Percentiles rank a stretch among this genome's conserved stretches.
These are phyloP conservation scores for Suillus cothurnatus DNA, from an alignment of 768 basidiomycete genomes.

Conservation along the genomic window DNA sequence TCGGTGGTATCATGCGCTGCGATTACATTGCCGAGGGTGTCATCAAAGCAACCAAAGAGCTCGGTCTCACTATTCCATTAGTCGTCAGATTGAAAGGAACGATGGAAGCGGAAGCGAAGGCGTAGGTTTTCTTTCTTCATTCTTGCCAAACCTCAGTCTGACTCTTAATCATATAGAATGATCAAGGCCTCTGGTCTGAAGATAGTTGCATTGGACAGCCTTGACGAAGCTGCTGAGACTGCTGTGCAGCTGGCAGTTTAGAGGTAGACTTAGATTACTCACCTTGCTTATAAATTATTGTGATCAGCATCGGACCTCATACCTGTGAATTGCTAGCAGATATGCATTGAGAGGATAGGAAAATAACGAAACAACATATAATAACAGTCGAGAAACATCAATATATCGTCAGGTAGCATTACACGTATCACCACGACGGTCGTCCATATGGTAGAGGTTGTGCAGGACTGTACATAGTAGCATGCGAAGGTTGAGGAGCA, in stretches of 20 bases:
- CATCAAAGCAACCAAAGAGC: conserved; percentile 95
- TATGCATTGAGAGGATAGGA: conserved; percentile 7
- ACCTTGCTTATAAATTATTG: conserved; percentile 7
- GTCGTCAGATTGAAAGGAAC: conserved; percentile 97
- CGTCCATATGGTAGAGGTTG: conserved; percentile 24
- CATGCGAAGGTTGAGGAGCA: conserved; percentile 27
- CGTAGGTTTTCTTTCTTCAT: conserved; percentile 52
- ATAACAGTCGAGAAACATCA: conserved; percentile 24
- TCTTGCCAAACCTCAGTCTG: conserved; percentile 2
- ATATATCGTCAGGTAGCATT: conserved; percentile 31
- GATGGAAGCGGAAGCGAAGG: conserved; percentile 93
- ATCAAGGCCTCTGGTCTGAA: conserved; percentile 90
- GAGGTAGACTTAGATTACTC: conserved; percentile 11
- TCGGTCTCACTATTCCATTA: conserved; percentile 81
- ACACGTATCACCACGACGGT: conserved; percentile 33
- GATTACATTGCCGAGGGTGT: conserved; percentile 99
- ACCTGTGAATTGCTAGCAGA: not conserved
- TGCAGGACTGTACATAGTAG: conserved; percentile 33
- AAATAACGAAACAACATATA: conserved; percentile 18
- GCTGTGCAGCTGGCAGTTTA: conserved; percentile 68
- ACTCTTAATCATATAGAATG: conserved; percentile 59
- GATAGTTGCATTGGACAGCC: conserved; percentile 90
- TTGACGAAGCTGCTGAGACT: conserved; percentile 88
- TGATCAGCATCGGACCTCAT: too few species aligned
- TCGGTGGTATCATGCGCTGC: conserved; percentile 98